phyloP scores from a whole-genome alignment of 139 green algal species.

The Spirogloea muscicola region DNA sequence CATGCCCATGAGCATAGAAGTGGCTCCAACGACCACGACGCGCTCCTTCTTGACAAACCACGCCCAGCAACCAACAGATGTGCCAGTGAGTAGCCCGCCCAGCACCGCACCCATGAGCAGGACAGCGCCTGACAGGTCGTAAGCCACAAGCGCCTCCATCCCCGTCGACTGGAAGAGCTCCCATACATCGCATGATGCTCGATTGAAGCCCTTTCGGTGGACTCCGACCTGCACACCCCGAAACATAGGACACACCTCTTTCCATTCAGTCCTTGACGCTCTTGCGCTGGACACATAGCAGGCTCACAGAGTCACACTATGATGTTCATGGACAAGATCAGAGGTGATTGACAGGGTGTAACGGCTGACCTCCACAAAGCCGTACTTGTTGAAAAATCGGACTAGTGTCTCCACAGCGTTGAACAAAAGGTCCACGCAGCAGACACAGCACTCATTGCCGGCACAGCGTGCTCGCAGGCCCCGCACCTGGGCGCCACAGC shows the following conservation, averaged over 20 bases:
- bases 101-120: constrained; percentile 30
- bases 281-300: no score
- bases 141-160: constrained; percentile 35
- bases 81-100: constrained; percentile 24
- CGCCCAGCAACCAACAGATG: constrained; percentile 7
- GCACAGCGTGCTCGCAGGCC: constrained; percentile 5
- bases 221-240: constrained; percentile 36
- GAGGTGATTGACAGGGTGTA: no score
- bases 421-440: constrained; percentile 25
- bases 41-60: constrained; percentile 19
- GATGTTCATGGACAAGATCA: no score
- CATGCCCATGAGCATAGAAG: constrained; percentile 20
- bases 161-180: constrained; percentile 39
- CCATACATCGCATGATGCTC: constrained; percentile 17
- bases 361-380: constrained; percentile 22
- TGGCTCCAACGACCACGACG: constrained; percentile 14
- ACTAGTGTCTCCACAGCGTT: constrained; percentile 8
- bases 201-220: constrained; percentile 29
- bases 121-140: constrained; percentile 40
- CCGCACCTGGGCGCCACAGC: constrained; percentile 11
- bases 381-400: constrained; percentile 44
- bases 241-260: no score
- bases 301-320: no score
- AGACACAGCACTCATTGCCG: constrained; percentile 22
- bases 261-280: no score